phyloP scores from a whole-genome alignment of 176 grass and related monocot genomes.

The Oryza longistaminata region DNA sequence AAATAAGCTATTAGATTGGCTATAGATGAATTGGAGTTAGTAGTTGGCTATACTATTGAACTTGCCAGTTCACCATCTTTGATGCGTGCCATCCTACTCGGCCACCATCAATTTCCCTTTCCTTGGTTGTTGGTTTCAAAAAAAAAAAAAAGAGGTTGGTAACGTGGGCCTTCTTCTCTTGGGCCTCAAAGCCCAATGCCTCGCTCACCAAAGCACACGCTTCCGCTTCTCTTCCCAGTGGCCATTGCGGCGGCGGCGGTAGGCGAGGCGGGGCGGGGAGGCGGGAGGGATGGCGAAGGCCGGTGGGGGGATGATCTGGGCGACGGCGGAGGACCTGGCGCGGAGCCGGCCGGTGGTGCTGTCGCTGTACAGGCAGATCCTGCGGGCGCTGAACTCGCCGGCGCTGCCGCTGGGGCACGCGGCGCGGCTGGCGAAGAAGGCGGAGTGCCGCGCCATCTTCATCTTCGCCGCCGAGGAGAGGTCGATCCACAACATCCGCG shows the following conservation, averaged over 20 bases:
- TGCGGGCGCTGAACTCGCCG: conserved; percentile 73
- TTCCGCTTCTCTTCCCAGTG: neutral
- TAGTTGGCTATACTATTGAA: too few relatives aligned
- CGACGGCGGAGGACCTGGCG: conserved; percentile 68
- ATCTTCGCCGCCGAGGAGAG: conserved; percentile 76
- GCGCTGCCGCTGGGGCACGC: conserved; percentile 62
- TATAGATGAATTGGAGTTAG: too few relatives aligned
- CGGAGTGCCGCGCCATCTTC: conserved; percentile 77
- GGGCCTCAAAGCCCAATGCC: neutral
- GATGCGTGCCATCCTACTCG: conserved; percentile 39
- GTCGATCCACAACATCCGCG: conserved; percentile 78
- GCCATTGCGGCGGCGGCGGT: neutral
- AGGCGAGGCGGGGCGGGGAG: neutral
- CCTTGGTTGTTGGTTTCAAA: neutral
- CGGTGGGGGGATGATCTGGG: conserved; percentile 63
- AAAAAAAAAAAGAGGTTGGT: neutral
- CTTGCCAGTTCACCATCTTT: conserved; percentile 12
- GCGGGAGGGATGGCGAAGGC: conserved; percentile 57
- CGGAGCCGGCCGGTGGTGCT: conserved; percentile 57
- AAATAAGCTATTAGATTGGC: too few relatives aligned
- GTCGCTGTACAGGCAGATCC: conserved; percentile 81
- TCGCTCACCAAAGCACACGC: neutral
- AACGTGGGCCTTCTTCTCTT: neutral
- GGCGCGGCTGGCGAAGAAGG: conserved; percentile 77
- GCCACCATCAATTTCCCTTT: conserved; percentile 52